Conservation (phyloP, 2,329 filamentous ascomycete genomes). For the Monascus ruber region DNA sequence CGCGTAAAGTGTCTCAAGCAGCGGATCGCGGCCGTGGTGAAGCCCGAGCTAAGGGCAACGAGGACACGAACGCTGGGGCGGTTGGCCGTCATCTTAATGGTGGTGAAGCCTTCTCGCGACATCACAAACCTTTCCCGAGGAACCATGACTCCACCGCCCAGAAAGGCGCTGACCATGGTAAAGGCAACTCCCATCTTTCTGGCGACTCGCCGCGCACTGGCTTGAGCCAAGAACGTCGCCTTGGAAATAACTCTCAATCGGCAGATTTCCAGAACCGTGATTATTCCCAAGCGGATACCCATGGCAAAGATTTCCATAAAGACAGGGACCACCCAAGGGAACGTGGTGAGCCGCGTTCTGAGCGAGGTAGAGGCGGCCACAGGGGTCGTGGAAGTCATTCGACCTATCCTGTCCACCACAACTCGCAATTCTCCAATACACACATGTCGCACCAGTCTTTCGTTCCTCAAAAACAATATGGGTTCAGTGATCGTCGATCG, state of each 20-base stretch:
- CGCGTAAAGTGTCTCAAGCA: conserved; percentile 20
- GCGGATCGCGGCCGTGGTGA: conserved; percentile 20
- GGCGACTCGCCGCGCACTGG: conserved; percentile 22
- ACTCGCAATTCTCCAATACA: conserved; percentile 28
- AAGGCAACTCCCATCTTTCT: conserved; percentile 17
- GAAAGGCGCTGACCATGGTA: conserved; percentile 15
- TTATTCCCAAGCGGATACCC: conserved; percentile 3
- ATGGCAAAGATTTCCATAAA: conserved; percentile 17
- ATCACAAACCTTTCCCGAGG: conserved; percentile 23
- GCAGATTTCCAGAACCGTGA: conserved; percentile 19
- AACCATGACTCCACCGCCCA: conserved; percentile 19
- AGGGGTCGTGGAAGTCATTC: conserved; percentile 31
- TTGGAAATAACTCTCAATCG: conserved; percentile 27
- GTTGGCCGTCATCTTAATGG: conserved; percentile 19
- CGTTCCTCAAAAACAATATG: conserved; percentile 27
- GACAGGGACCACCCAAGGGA: conserved; percentile 28
- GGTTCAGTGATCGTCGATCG: conserved; percentile 31
- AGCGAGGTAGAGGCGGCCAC: conserved; percentile 28
- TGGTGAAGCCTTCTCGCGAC: conserved; percentile 18
- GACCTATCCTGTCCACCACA: conserved; percentile 22
- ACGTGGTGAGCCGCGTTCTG: conserved; percentile 23
- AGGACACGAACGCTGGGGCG: conserved; percentile 14
- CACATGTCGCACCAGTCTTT: conserved; percentile 31
- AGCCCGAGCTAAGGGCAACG: conserved; percentile 17
- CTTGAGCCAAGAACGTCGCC: conserved; percentile 26